Percentiles rank a stretch among this genome's conserved stretches.
phyloP scores from a whole-genome alignment of 1,284 basidiomycete species.

The Heterobasidion annosum region DNA sequence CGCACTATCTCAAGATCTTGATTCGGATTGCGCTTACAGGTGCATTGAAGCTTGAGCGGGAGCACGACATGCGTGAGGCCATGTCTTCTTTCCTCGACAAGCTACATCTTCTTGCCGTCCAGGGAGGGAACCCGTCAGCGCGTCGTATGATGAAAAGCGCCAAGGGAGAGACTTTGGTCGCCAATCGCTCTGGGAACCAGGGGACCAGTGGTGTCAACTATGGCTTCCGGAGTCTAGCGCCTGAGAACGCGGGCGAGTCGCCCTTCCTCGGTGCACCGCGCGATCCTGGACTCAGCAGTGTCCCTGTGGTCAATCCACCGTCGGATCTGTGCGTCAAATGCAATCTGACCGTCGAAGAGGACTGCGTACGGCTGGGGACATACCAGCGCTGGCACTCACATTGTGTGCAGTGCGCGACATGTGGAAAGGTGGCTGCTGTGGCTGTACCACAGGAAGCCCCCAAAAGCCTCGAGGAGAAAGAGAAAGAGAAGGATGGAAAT shows the following conservation, averaged over 20 bases:
- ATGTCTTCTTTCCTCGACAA: slow-evolving; percentile 89
- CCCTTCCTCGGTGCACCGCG: slow-evolving; percentile 49
- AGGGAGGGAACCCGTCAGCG: slow-evolving; percentile 76
- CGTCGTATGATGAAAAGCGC: slow-evolving; percentile 59
- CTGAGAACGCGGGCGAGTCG: slow-evolving; percentile 82
- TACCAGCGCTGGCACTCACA: slow-evolving; percentile 95
- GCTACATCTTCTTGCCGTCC: slow-evolving; percentile 84
- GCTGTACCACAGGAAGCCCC: slow-evolving; percentile 42
- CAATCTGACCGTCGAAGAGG: slow-evolving; percentile 89
- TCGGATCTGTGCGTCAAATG: slow-evolving; percentile 91
- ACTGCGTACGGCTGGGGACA: slow-evolving; percentile 89
- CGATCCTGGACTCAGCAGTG: slow-evolving; percentile 34
- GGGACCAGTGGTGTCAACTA: slow-evolving; percentile 80
- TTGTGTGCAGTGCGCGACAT: slow-evolving; percentile 79
- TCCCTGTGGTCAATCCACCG: slow-evolving; percentile 56
- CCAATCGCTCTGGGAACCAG: slow-evolving; percentile 34
- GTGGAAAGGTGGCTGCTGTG: slow-evolving; percentile 71
- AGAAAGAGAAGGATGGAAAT: slow-evolving; percentile 34
- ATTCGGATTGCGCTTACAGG: slow-evolving; percentile 97
- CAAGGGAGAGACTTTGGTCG: slow-evolving; percentile 48
- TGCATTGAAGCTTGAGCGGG: slow-evolving; percentile 90
- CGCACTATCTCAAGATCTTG: slow-evolving; percentile 98
- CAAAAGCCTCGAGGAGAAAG: slow-evolving; percentile 24
- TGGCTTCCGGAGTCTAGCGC: slow-evolving; percentile 83
- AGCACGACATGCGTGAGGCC: slow-evolving; percentile 74